These are phyloP conservation scores for Sclerotinia minor DNA, from an alignment of 2,329 filamentous ascomycete species.

Conservation along the genomic window DNA sequence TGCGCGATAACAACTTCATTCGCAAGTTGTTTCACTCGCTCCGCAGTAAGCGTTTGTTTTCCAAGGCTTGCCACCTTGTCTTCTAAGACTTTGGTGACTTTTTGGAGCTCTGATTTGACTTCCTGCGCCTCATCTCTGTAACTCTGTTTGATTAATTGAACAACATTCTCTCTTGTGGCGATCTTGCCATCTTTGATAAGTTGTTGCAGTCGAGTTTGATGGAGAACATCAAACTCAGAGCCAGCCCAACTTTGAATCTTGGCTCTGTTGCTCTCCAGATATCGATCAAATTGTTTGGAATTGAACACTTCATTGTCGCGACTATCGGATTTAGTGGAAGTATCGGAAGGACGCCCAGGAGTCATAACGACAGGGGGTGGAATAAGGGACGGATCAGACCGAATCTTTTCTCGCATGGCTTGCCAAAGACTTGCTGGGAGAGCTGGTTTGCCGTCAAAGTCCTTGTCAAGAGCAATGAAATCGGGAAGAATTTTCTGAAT, in stretches of 20 bases:
- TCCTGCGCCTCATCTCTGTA: constrained; percentile 47
- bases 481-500: constrained; percentile 56
- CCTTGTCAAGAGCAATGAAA: constrained; percentile 55
- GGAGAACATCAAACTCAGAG: constrained; percentile 30
- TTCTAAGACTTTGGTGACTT: constrained; percentile 29
- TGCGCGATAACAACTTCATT: constrained; percentile 31
- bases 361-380: background rate
- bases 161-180: constrained; percentile 50
- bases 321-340: constrained; percentile 3
- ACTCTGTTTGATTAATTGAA: constrained; percentile 92
- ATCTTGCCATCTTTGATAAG: constrained; percentile 32
- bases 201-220: constrained; percentile 27
- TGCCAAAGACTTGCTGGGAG: constrained; percentile 66
- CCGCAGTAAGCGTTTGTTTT: constrained; percentile 24
- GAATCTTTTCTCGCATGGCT: constrained; percentile 58
- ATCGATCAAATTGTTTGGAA: constrained; percentile 24
- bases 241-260: constrained; percentile 23
- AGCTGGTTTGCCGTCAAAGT: constrained; percentile 52
- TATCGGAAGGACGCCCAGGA: background rate
- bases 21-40: constrained; percentile 32
- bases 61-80: constrained; percentile 28
- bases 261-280: constrained; percentile 23
- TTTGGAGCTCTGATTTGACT: constrained; percentile 31
- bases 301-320: background rate
- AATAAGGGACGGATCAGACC: constrained; percentile 40